Percentiles rank a stretch among this genome's conserved stretches.
These are phyloP conservation scores for Lachnum nothofagi DNA, from an alignment of 2,329 filamentous ascomycete species.

Conservation along the genomic window DNA sequence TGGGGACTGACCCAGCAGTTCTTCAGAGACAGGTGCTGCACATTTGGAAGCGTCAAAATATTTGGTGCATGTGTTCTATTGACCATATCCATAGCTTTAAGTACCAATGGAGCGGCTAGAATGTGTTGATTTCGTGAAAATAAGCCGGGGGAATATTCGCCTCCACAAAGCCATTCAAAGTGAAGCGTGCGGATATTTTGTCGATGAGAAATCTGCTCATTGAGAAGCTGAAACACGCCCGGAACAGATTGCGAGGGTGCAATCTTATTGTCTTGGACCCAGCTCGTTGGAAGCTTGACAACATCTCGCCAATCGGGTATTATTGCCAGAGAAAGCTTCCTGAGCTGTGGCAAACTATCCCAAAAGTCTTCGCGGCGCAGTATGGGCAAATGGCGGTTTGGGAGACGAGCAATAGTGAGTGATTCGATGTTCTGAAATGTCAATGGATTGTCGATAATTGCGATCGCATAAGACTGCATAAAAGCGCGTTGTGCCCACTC, in stretches of 20 bases:
- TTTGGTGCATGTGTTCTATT: conserved; percentile 20
- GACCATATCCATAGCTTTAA: conserved; percentile 32
- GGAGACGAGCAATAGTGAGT: conserved; percentile 59
- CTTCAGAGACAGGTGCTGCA: conserved; percentile 56
- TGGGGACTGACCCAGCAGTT: conserved; percentile 65
- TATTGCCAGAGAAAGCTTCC: conserved; percentile 53
- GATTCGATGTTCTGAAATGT: conserved; percentile 52
- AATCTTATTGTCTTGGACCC: conserved; percentile 44
- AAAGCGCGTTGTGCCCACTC: conserved; percentile 66
- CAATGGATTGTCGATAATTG: conserved; percentile 54
- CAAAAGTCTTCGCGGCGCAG: conserved; percentile 58
- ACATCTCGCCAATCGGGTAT: conserved; percentile 63
- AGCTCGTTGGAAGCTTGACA: conserved; percentile 46
- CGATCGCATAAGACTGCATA: conserved; percentile 61
- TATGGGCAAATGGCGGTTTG: conserved; percentile 53
- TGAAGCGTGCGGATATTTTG: conserved; percentile 52
- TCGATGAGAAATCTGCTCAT: conserved; percentile 43
- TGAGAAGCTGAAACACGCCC: conserved; percentile 49
- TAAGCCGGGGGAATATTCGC: conserved; percentile 59
- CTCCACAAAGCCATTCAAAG: conserved; percentile 63
- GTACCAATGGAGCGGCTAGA: conserved; percentile 53
- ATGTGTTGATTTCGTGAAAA: conserved; percentile 58
- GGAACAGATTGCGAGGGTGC: conserved; percentile 48
- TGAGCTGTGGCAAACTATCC: conserved; percentile 50
- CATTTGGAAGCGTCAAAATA: conserved; percentile 49